Percentiles rank a stretch among this genome's conserved stretches.
These are phyloP conservation scores for Chaetomidium leptoderma DNA, from an alignment of 495 filamentous ascomycete genomes.

Conservation along the genomic window DNA sequence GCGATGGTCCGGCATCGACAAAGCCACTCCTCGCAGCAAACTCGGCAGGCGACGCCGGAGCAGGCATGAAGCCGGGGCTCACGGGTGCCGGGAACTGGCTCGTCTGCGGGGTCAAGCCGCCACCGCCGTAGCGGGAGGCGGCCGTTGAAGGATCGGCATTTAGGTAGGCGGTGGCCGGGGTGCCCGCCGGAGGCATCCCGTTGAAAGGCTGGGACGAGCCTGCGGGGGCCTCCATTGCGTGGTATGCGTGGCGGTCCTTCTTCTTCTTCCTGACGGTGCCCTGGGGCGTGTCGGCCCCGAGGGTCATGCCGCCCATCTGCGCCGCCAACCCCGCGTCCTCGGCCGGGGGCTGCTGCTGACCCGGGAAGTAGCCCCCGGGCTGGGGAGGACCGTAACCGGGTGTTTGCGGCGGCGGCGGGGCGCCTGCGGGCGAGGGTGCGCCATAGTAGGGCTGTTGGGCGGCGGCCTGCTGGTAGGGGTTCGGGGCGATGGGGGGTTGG, in stretches of 20 bases:
- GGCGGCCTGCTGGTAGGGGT: slow-evolving; percentile 60
- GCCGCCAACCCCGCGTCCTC: slow-evolving; percentile 61
- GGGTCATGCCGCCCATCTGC: slow-evolving; percentile 81
- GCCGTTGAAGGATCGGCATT: slow-evolving; percentile 54
- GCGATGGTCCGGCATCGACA: slow-evolving; percentile 28
- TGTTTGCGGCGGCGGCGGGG: slow-evolving; percentile 32
- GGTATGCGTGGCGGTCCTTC: slow-evolving; percentile 91
- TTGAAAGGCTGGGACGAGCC: slow-evolving; percentile 62
- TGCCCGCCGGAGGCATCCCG: slow-evolving; percentile 57
- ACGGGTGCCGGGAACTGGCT: slow-evolving; percentile 59
- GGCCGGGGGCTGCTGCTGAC: slow-evolving; percentile 20
- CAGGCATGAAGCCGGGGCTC: slow-evolving; percentile 56
- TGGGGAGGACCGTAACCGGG: slow-evolving; percentile 37
- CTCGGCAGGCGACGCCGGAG: slow-evolving; percentile 48
- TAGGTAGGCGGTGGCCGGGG: slow-evolving; percentile 61
- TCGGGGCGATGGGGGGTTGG: slow-evolving; percentile 46
- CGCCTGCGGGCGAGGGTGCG: slow-evolving; percentile 31
- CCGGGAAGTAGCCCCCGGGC: slow-evolving; percentile 29
- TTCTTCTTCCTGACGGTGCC: slow-evolving; percentile 66
- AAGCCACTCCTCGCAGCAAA: slow-evolving; percentile 52
- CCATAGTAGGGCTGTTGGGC: slow-evolving; percentile 40
- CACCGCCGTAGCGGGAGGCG: slow-evolving; percentile 34
- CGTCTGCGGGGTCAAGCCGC: slow-evolving; percentile 52
- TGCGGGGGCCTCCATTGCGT: slow-evolving; percentile 70
- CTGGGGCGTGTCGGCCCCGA: slow-evolving; percentile 55